Percentiles rank a stretch among this genome's conserved stretches.
Conservation (phyloP, 768 basidiomycete species). For the Lactarius trivialis region DNA sequence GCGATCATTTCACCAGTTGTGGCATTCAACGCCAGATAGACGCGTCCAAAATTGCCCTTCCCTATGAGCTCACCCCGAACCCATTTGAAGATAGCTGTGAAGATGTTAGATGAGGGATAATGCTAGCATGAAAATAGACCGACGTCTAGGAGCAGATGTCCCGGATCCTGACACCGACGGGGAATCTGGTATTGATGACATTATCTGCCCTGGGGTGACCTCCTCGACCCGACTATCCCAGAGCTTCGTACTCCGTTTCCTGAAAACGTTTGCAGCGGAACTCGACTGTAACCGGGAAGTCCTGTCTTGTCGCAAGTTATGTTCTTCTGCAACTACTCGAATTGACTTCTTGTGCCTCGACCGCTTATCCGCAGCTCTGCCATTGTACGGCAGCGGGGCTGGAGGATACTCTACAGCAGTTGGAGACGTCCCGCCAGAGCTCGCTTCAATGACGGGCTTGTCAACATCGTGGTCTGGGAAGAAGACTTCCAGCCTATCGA, state of each 20-base stretch:
- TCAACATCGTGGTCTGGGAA: constrained; percentile 97
- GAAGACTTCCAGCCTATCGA: constrained; percentile 87
- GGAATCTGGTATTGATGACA: constrained; percentile 47
- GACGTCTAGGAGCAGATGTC: constrained; percentile 50
- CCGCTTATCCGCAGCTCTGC: constrained; percentile 31
- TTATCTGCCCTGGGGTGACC: constrained; percentile 68
- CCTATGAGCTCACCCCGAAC: constrained; percentile 97
- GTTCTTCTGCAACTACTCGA: constrained; percentile 83
- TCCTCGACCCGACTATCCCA: constrained; percentile 95
- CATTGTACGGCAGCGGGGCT: constrained; percentile 27
- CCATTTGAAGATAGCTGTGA: constrained; percentile 89
- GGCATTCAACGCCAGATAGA: constrained; percentile 93
- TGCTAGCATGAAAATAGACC: constrained; percentile 30
- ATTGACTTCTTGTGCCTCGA: constrained; percentile 83
- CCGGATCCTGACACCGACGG: constrained; percentile 40
- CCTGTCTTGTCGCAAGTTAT: constrained; percentile 70
- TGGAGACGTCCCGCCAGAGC: constrained; percentile 73
- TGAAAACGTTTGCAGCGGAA: constrained; percentile 44
- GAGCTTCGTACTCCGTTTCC: constrained; percentile 87
- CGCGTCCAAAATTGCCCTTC: constrained; percentile 92
- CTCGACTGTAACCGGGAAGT: constrained; percentile 53
- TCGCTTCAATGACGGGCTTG: constrained; percentile 87
- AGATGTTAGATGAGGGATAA: constrained; percentile 9
- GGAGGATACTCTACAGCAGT: constrained; percentile 49
- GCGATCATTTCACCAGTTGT: constrained; percentile 99